Percentiles rank a stretch among this genome's conserved stretches.
These are phyloP conservation scores for Trichocomaceae sp. DNA, from an alignment of 2,329 filamentous ascomycete genomes.

Conservation along the genomic window DNA sequence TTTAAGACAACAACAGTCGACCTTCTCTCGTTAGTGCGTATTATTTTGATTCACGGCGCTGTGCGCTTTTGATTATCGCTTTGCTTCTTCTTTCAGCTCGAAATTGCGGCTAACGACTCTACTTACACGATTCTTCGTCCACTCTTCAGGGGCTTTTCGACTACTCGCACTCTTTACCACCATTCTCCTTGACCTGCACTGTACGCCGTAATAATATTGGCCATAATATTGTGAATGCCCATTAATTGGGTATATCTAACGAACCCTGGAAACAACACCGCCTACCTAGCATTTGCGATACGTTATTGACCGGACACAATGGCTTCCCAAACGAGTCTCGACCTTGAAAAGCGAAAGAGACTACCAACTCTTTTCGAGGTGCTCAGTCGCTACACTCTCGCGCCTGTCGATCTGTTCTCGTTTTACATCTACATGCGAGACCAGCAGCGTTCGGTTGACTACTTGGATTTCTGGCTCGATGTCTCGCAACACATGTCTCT, in stretches of 20 bases:
- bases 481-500: constrained; percentile 98
- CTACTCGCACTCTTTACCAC: not conserved
- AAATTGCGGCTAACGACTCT: not conserved
- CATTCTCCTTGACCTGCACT: not conserved
- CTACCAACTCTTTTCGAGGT: constrained; percentile 95
- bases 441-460: constrained; percentile 95
- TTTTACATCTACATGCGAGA: constrained; percentile 99
- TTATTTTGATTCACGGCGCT: constrained; percentile 3
- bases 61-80: not conserved
- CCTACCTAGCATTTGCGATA: not conserved
- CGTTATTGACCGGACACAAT: not conserved
- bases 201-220: not conserved
- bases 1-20: not conserved
- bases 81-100: not conserved
- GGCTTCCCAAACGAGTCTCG: constrained; percentile 10
- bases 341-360: constrained; percentile 57
- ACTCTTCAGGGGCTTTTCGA: not conserved
- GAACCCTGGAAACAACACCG: not conserved
- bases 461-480: constrained; percentile 99
- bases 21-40: constrained; percentile 2
- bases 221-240: not conserved
- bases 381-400: constrained; percentile 83
- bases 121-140: not conserved
- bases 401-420: constrained; percentile 93
- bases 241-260: not conserved